phyloP scores from a whole-genome alignment of 495 filamentous ascomycete species.

The Penicillium subrubescens region DNA sequence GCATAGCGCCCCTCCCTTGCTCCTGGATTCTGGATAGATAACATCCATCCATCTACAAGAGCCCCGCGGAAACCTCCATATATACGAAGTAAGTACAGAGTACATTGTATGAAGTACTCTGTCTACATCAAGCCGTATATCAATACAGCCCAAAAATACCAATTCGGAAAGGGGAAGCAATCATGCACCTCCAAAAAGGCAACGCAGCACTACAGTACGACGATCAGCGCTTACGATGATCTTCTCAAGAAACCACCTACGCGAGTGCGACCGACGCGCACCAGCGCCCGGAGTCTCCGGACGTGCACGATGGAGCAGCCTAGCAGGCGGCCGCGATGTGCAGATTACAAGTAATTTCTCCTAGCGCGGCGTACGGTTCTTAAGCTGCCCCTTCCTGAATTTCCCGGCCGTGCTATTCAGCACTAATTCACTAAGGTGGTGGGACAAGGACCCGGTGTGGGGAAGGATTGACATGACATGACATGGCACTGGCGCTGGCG shows the following conservation, averaged over 20 bases:
- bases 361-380: slow-evolving; percentile 1
- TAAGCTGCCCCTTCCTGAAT: background rate
- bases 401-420: background rate
- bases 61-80: background rate
- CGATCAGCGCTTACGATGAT: slow-evolving; percentile 10
- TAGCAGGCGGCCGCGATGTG: slow-evolving; percentile 16
- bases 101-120: background rate
- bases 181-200: slow-evolving; percentile 1
- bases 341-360: slow-evolving; percentile 13
- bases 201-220: background rate
- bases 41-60: background rate
- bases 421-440: background rate
- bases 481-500: slow-evolving; percentile 11
- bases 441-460: slow-evolving; percentile 11
- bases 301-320: background rate
- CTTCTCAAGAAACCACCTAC: background rate
- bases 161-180: background rate
- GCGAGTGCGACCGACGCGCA: background rate
- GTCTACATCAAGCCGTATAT: background rate
- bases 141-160: background rate
- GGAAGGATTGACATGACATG: slow-evolving; percentile 13
- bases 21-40: background rate
- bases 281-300: background rate
- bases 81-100: background rate
- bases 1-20: background rate